These are phyloP conservation scores for Hypoxylon sp. DNA, from an alignment of 2,329 filamentous ascomycete genomes.

Conservation along the genomic window DNA sequence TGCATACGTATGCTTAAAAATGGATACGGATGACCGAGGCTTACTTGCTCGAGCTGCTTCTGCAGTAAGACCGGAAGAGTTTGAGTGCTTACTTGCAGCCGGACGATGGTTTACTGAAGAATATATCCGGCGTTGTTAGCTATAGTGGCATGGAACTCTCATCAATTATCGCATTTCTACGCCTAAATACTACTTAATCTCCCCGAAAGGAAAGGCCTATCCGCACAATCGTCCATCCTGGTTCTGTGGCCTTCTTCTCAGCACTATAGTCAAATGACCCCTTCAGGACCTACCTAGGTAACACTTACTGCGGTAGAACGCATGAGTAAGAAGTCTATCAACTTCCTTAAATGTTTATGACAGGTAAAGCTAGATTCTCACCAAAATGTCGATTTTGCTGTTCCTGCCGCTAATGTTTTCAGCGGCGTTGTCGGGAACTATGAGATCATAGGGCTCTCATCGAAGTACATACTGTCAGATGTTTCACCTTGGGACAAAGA, in stretches of 20 bases:
- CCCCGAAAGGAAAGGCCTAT: not conserved
- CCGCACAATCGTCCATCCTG: not conserved
- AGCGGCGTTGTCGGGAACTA: not conserved
- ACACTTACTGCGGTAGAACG: not conserved
- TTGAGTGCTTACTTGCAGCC: not conserved
- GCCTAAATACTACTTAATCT: slow-evolving; percentile 6
- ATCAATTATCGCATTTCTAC: not conserved
- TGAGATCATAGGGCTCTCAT: not conserved
- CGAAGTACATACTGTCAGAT: not conserved
- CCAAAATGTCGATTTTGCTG: not conserved
- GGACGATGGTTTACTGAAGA: not conserved
- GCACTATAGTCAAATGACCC: not conserved
- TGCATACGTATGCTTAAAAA: not conserved
- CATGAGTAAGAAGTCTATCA: not conserved
- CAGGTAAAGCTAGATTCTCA: not conserved
- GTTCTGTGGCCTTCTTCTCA: not conserved
- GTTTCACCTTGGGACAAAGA: too few relatives aligned
- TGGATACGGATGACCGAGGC: not conserved
- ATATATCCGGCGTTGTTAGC: not conserved
- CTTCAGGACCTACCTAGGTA: not conserved
- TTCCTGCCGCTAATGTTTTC: not conserved
- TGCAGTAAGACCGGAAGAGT: not conserved
- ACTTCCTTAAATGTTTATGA: not conserved
- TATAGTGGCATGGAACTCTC: not conserved
- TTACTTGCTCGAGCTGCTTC: not conserved